A percentile compares a stretch with the other conserved stretches of the same genome.
Evolutionary conservation across 2,329 filamentous ascomycete species (phyloP).

Genomic region (Polychaeton citri): DNA sequence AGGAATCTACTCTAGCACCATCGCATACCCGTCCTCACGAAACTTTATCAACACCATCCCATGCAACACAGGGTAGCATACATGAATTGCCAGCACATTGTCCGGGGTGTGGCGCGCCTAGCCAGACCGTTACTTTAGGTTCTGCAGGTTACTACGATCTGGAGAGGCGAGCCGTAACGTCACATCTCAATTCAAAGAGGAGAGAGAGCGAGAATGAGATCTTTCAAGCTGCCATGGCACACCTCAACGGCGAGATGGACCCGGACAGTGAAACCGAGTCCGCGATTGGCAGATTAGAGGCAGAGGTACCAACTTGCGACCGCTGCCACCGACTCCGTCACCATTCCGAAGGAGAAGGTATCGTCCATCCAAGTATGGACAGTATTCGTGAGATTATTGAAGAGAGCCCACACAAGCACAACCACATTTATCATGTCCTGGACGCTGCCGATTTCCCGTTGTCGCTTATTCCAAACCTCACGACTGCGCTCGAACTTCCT

Average conservation of each 20-base stretch:
- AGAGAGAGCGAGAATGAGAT: constrained; percentile 23
- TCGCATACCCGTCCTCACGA: too few species aligned
- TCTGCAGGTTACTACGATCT: constrained; percentile 45
- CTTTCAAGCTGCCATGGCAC: constrained; percentile 16
- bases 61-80: neutral
- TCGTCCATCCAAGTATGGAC: constrained; percentile 68
- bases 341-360: constrained; percentile 57
- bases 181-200: constrained; percentile 10
- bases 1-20: too few species aligned
- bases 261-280: constrained; percentile 3
- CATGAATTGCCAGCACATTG: constrained; percentile 25
- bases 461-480: constrained; percentile 70
- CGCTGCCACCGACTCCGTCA: constrained; percentile 75
- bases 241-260: neutral
- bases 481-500: constrained; percentile 55
- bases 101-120: constrained; percentile 50
- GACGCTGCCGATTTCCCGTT: constrained; percentile 96
- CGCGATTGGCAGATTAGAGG: too few species aligned
- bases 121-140: constrained; percentile 40
- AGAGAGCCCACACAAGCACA: constrained; percentile 78
- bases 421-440: constrained; percentile 89
- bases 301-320: constrained; percentile 54
- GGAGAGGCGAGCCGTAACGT: constrained; percentile 30
- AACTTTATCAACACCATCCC: too few species aligned
- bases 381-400: constrained; percentile 72